Evolutionary conservation across 371 early-diverging fungal genomes (phyloP).

Genomic region (Saksenaea vasiformis): DNA sequence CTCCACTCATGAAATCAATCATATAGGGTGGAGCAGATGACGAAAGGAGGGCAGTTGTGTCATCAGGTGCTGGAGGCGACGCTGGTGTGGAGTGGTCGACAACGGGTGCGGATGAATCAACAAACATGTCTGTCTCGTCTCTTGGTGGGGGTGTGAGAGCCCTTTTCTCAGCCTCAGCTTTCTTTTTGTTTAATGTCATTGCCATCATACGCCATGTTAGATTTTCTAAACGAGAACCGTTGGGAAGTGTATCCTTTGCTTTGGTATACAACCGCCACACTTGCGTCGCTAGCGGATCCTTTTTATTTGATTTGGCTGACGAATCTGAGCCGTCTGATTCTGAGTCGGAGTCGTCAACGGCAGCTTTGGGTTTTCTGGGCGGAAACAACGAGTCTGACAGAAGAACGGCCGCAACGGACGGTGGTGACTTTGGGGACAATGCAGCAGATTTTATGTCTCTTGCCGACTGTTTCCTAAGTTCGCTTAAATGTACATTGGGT

Average conservation of each 20-base stretch:
- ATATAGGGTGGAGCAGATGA: conserved; percentile 40
- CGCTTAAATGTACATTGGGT: not conserved
- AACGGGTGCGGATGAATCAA: conserved; percentile 11
- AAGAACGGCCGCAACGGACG: conserved; percentile 28
- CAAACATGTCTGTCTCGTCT: conserved; percentile 18
- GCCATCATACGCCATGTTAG: conserved; percentile 73
- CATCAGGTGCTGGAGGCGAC: conserved; percentile 37
- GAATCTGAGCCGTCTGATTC: conserved; percentile 33
- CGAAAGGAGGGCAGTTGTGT: conserved; percentile 32
- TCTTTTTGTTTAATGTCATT: conserved; percentile 51
- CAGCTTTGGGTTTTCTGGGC: conserved; percentile 27
- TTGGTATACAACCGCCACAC: conserved; percentile 69
- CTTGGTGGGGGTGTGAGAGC: conserved; percentile 10
- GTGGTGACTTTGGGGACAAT: conserved; percentile 25
- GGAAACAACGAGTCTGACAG: conserved; percentile 33
- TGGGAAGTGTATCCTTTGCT: conserved; percentile 60
- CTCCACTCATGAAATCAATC: conserved; percentile 26
- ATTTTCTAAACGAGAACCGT: conserved; percentile 68
- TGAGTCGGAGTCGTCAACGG: conserved; percentile 45
- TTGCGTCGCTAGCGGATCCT: conserved; percentile 56
- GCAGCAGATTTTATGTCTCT: conserved; percentile 9
- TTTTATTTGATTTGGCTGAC: conserved; percentile 30
- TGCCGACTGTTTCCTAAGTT: conserved; percentile 3
- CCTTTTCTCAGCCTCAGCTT: conserved; percentile 23
- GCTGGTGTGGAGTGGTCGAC: conserved; percentile 6